Evolutionary conservation across 2,329 filamentous ascomycete species (phyloP).

Genomic region (Epichloe aotearoae): DNA sequence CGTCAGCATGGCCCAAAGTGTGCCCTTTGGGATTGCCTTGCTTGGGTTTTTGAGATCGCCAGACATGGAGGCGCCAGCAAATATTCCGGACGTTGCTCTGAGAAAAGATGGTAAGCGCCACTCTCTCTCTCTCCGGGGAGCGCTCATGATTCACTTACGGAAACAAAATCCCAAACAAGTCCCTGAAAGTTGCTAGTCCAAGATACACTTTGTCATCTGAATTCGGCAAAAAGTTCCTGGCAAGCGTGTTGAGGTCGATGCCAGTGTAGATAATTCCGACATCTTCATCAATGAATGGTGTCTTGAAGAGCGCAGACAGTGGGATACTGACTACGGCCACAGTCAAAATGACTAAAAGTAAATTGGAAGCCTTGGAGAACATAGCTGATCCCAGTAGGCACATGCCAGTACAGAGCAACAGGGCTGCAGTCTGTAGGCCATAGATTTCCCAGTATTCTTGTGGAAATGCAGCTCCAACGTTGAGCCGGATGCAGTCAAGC

Average conservation of each 20-base stretch:
- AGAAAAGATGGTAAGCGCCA: neutral
- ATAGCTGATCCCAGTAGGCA: slow-evolving; percentile 69
- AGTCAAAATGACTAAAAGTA: slow-evolving; percentile 55
- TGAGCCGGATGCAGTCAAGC: slow-evolving; percentile 68
- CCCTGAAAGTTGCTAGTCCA: slow-evolving; percentile 59
- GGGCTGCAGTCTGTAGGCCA: slow-evolving; percentile 57
- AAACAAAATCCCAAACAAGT: slow-evolving; percentile 77
- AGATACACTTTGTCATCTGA: slow-evolving; percentile 47
- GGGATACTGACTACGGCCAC: slow-evolving; percentile 72
- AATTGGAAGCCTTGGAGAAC: slow-evolving; percentile 71
- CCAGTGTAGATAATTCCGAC: slow-evolving; percentile 67
- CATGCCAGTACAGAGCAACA: slow-evolving; percentile 58
- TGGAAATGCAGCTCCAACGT: slow-evolving; percentile 54
- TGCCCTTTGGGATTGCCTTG: slow-evolving; percentile 75
- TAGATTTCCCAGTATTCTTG: slow-evolving; percentile 68
- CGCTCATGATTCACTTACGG: slow-evolving; percentile 28
- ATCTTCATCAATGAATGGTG: slow-evolving; percentile 51
- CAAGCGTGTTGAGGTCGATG: slow-evolving; percentile 54
- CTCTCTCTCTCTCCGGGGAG: slow-evolving; percentile 11
- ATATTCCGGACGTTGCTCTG: slow-evolving; percentile 41
- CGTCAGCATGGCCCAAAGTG: slow-evolving; percentile 60
- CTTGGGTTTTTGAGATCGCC: slow-evolving; percentile 73
- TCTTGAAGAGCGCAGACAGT: slow-evolving; percentile 54
- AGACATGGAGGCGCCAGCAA: slow-evolving; percentile 76
- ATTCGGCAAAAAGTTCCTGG: slow-evolving; percentile 62